phyloP scores from a whole-genome alignment of 163 green algal genomes.

The Trebouxiophyceae sp. region DNA sequence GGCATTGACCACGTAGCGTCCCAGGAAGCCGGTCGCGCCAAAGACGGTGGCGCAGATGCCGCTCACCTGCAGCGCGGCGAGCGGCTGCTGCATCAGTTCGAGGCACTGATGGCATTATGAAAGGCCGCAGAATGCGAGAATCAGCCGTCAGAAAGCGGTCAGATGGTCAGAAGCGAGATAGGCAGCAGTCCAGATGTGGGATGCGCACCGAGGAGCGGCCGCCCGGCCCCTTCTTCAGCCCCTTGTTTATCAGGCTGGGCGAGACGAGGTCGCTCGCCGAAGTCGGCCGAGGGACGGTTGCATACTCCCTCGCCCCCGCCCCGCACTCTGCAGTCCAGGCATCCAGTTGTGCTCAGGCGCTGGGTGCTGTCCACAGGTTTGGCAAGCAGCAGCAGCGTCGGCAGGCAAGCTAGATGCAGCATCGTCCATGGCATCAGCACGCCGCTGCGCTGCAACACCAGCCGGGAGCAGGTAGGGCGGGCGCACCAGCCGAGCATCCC shows the following conservation, averaged over 20 bases:
- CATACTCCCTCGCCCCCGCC: slow-evolving; percentile 1
- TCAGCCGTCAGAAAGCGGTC: no score
- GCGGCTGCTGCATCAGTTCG: no score
- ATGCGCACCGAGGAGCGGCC: slow-evolving; percentile 62
- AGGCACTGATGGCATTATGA: no score
- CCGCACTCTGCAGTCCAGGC: not conserved
- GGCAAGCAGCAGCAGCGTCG: no score
- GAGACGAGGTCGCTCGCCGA: not conserved
- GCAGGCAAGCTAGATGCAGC: no score
- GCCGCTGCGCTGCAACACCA: no score
- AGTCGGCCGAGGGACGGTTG: not conserved
- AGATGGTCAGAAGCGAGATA: not conserved
- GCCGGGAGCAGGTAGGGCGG: no score
- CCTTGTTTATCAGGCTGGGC: slow-evolving; percentile 34
- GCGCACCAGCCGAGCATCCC: no score
- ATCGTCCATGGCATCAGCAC: no score
- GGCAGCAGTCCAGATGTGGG: not conserved
- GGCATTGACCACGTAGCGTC: slow-evolving; percentile 89
- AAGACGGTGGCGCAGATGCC: slow-evolving; percentile 92
- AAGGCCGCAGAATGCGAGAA: no score
- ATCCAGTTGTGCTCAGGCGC: slow-evolving; percentile 6
- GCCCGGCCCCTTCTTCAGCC: slow-evolving; percentile 42
- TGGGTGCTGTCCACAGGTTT: no score
- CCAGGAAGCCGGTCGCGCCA: slow-evolving; percentile 92
- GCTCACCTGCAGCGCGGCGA: slow-evolving; percentile 54